Base-by-base conservation (phyloP, 805 yeast species). In the Wickerhamomyces chaumierensis region DNA sequence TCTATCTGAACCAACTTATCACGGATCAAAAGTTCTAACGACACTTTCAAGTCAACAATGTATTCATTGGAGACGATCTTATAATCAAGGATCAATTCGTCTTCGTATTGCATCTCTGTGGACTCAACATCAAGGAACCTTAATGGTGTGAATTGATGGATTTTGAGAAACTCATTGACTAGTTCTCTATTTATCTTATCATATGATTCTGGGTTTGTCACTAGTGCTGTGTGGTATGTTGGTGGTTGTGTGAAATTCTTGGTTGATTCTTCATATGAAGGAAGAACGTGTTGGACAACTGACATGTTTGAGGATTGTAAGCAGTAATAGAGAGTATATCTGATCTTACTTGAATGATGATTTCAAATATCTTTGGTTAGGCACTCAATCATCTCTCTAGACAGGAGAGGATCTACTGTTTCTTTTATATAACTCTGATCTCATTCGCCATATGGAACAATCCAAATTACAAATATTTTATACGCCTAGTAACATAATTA, bases 1-100 rank as follows among this genome's bases (percentile, higher is more conserved):
- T 34, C 18, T 6, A 51, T 43, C 33, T 52, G 57, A 5, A 37
- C 31, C 5, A 46, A 18, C 36, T 52, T 52, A 16, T 52, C 56
- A 7, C 36, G 23, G 11, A 52, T 33, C 3, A 42, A 9, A 8
- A 51, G 14, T 3, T 18, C 14, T 5, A 51, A 20, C 1, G 50
- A 42, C 2, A 11, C 4, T 23, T 34, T 29, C 2, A 39, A 16
- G 23, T 51, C 48, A 13, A 40, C 36, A 9, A 51, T 42, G 29
- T 48, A 45, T 12, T 31, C 28, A 9, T 31, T 40, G 4, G 47
- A 21, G 35, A n/a, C 15, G 12, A 40, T 39, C 36, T 13, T 33
- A 34, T 36, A 44, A 18, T 28, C 37, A 33, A 9, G 29, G 15
- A 15, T 38, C 36, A 28, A 38, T 36, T 37, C 15, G 33, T 39